Conservation (phyloP, 495 filamentous ascomycete genomes). For the Aspergillus campestris region DNA sequence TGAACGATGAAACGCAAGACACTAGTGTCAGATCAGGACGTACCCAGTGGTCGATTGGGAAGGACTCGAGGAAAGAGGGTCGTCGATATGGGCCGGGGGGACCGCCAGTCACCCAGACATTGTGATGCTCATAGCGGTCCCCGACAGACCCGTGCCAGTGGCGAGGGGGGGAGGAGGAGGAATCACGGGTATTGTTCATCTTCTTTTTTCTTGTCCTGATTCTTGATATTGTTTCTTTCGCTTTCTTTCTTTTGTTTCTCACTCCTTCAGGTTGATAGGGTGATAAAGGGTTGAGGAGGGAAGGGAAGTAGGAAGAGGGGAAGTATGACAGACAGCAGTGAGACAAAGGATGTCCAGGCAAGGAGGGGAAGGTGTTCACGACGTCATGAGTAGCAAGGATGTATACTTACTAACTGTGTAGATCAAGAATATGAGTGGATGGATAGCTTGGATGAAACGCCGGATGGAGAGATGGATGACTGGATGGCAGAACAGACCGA, state of each 20-base stretch:
- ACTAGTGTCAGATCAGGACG: too few species aligned
- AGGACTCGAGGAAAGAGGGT: slow-evolving; percentile 18
- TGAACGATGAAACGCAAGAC: too few species aligned
- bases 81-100: slow-evolving; percentile 16
- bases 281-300: background rate
- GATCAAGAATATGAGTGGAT: too few species aligned
- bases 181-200: slow-evolving; percentile 20
- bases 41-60: background rate
- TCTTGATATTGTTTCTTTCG: background rate
- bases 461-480: too few species aligned
- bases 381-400: background rate
- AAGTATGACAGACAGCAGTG: background rate
- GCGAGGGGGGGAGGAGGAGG: slow-evolving; percentile 15
- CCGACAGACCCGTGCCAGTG: slow-evolving; percentile 37
- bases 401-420: too few species aligned
- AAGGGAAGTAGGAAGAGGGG: background rate
- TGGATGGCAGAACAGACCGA: too few species aligned
- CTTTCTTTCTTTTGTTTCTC: slow-evolving; percentile 2
- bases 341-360: background rate
- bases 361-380: background rate
- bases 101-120: slow-evolving; percentile 36
- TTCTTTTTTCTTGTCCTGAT: background rate
- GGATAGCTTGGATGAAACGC: too few species aligned
- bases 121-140: slow-evolving; percentile 34
- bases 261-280: background rate